Conservation (phyloP, 2,329 filamentous ascomycete genomes). For the Xylariaceae sp. region DNA sequence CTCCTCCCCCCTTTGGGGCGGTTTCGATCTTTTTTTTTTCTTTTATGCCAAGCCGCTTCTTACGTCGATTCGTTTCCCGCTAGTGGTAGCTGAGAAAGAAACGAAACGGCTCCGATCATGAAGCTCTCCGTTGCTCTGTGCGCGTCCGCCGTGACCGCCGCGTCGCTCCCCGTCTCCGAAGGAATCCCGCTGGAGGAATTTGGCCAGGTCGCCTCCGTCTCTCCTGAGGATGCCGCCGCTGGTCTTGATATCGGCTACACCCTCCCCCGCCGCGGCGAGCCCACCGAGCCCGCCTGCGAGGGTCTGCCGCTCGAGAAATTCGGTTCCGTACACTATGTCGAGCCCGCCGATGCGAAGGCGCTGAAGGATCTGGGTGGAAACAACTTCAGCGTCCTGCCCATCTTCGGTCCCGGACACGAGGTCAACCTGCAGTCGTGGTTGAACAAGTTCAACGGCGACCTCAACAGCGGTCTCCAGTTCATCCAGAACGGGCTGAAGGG, state of each 20-base stretch:
- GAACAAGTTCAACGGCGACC: slow-evolving; percentile 1
- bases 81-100: slow-evolving; percentile 4
- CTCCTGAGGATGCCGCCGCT: slow-evolving; percentile 16
- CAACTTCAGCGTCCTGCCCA: slow-evolving; percentile 27
- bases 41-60: background rate
- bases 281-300: background rate
- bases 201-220: slow-evolving; percentile 14
- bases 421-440: slow-evolving; percentile 10
- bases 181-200: slow-evolving; percentile 19
- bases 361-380: slow-evolving; percentile 25
- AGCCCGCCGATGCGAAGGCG: slow-evolving; percentile 19
- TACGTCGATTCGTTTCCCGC: slow-evolving; percentile 11
- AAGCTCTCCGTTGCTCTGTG: slow-evolving; percentile 27
- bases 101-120: slow-evolving; percentile 22
- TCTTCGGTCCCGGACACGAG: slow-evolving; percentile 24
- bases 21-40: too few species aligned
- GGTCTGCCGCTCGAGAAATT: slow-evolving; percentile 25
- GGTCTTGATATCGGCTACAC: slow-evolving; percentile 11
- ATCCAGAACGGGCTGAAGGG: background rate
- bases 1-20: too few species aligned
- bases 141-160: slow-evolving; percentile 27
- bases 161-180: slow-evolving; percentile 19
- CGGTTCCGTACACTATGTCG: slow-evolving; percentile 24
- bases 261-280: slow-evolving; percentile 6
- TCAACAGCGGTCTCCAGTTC: background rate